These are phyloP conservation scores for Lactifluus echinatus DNA, from an alignment of 768 basidiomycete genomes.

Conservation along the genomic window DNA sequence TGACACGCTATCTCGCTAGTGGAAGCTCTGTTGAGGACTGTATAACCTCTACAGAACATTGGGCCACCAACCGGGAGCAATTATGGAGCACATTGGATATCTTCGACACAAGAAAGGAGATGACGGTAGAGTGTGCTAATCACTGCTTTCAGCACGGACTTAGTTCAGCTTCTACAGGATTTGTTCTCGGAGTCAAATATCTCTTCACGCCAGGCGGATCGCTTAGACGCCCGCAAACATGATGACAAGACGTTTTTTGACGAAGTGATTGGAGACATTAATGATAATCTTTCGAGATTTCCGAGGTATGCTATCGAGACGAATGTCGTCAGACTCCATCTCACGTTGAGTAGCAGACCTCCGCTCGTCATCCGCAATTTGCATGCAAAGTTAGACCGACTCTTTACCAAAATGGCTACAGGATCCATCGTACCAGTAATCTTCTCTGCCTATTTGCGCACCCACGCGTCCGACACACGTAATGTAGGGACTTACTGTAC, in stretches of 20 bases:
- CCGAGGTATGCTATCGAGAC: background rate
- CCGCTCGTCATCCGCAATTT: background rate
- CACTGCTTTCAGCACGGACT: background rate
- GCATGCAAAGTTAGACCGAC: background rate
- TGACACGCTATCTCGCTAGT: background rate
- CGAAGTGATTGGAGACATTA: constrained; percentile 4
- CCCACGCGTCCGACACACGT: background rate
- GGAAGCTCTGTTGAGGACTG: constrained; percentile 6
- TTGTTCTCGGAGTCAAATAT: background rate
- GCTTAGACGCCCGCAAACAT: background rate
- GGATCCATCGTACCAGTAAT: background rate
- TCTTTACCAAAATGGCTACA: constrained; percentile 1
- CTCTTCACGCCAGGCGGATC: background rate
- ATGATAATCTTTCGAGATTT: background rate
- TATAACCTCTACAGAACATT: background rate
- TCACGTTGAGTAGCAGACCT: background rate
- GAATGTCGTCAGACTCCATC: background rate
- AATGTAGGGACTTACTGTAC: background rate
- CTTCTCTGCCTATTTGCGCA: background rate
- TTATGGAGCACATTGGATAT: background rate
- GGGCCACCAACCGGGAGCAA: constrained; percentile 11
- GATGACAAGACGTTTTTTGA: constrained; percentile 6
- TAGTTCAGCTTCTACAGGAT: background rate
- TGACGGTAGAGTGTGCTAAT: background rate
- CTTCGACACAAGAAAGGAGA: constrained; percentile 4